Base-by-base conservation (phyloP, 1,284 basidiomycete genomes). In the Sanghuangporus weigelae region DNA sequence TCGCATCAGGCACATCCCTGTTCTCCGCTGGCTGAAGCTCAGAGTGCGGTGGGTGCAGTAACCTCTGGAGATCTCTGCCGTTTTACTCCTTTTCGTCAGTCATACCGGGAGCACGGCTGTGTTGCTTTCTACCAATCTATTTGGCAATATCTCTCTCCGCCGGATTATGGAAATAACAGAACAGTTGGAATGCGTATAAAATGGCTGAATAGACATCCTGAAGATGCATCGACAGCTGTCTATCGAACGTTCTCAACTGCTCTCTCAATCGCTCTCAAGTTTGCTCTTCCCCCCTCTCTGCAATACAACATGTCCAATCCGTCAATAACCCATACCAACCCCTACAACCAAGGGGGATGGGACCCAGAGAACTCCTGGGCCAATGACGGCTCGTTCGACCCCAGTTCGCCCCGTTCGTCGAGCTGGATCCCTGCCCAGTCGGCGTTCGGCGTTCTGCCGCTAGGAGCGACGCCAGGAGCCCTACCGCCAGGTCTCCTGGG, bases 261-360 rank as follows among this genome's bases (percentile, higher is more conserved):
- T 11, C 26, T 35, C 38, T 39, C 55, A n/a, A 19, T 57, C 36
- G 8, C 19, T 23, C 54, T 36, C 12, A 26, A 35, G 21, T 7
- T 14, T 7, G 12, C 50, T 51, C 50, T 14, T 36, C 10, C 19
- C 38, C 35, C 19, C 35, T 14, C 19, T 16, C 16, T 10, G 53
- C 3, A 36, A 19, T 49, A 26, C 44, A 49, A 12, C 40, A 50
- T 38, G 36, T 51, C 58, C 10, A 50, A 59, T 8, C 36, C 53
- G 31, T 60, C 54, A 10, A 8, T 19, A 26, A 57, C 59, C 4
- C 59, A 58, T 39, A 61, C 40, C 44, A 65, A 65, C 36, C 64
- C 64, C 23, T 58, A 62, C 57, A n/a, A 14, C 21, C 64, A 65
- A 35, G 53, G 63, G 11, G 63, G 59, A n/a, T 65, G 64, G 64